phyloP scores from a whole-genome alignment of 371 early-diverging fungal species.

The Haplosporangium sp. region DNA sequence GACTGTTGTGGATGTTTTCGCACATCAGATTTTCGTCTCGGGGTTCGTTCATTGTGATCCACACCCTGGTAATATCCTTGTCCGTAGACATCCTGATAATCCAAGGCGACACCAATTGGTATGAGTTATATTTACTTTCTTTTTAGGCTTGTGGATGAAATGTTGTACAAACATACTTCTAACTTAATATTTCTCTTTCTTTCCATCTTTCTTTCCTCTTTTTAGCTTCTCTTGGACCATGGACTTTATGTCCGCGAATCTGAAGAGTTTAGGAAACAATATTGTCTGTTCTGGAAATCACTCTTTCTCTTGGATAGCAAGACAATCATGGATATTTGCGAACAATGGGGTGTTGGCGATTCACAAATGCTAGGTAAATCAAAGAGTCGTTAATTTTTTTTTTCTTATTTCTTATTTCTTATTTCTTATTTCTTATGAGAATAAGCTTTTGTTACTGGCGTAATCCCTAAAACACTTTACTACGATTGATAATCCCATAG shows the following conservation, averaged over 20 bases:
- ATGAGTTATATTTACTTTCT: neutral
- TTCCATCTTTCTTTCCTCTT: too few relatives aligned
- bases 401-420: neutral
- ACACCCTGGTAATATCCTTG: conserved; percentile 89
- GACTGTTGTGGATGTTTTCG: conserved; percentile 83
- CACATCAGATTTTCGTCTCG: conserved; percentile 88
- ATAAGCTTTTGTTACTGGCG: too few relatives aligned
- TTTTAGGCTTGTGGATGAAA: too few relatives aligned
- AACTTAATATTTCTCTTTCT: too few relatives aligned
- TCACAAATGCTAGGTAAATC: conserved; percentile 66
- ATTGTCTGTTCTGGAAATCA: conserved; percentile 89
- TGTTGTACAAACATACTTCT: too few relatives aligned
- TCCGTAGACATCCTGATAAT: conserved; percentile 76
- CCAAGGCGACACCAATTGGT: conserved; percentile 61
- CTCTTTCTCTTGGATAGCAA: conserved; percentile 80
- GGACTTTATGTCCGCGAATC: conserved; percentile 89
- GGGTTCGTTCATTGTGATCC: conserved; percentile 95
- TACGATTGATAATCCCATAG: conserved; percentile 27
- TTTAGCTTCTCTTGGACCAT: conserved; percentile 90
- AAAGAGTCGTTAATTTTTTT: too few relatives aligned
- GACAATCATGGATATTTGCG: conserved; percentile 71
- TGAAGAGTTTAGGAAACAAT: conserved; percentile 80
- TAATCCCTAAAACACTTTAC: too few relatives aligned
- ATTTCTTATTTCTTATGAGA: neutral
- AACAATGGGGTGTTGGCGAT: conserved; percentile 89